Evolutionary conservation across 352 stramenopile species (phyloP).

Genomic region (Pythium coloratum): DNA sequence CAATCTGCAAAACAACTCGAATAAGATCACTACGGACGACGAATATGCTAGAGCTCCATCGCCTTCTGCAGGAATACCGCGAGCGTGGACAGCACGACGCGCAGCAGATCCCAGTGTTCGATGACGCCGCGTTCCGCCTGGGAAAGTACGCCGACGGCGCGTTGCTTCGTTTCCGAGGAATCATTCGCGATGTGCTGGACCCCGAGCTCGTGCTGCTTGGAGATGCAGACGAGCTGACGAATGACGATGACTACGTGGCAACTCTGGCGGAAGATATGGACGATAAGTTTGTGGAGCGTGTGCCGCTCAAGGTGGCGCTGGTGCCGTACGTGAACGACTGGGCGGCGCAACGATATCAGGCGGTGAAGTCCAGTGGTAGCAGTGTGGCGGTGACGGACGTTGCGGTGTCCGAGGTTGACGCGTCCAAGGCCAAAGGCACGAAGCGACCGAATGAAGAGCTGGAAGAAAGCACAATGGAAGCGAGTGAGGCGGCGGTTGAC

Average conservation of each 20-base stretch:
- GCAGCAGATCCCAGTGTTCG: conserved; percentile 38
- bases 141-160: conserved; percentile 57
- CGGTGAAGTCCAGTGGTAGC: background rate
- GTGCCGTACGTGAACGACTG: conserved; percentile 62
- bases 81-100: conserved; percentile 5
- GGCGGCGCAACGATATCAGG: conserved; percentile 39
- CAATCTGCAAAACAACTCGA: background rate
- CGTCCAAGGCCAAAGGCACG: conserved; percentile 27
- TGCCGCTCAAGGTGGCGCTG: conserved; percentile 61
- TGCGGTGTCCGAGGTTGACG: conserved; percentile 14
- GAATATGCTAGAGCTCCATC: conserved; percentile 27
- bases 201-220: conserved; percentile 62
- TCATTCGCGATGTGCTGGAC: conserved; percentile 73
- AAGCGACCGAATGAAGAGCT: conserved; percentile 47
- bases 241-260: background rate
- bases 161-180: conserved; percentile 63
- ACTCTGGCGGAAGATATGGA: conserved; percentile 12
- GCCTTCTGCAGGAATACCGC: conserved; percentile 23
- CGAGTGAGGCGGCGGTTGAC: background rate
- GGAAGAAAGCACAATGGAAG: background rate
- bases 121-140: conserved; percentile 40
- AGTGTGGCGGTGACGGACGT: background rate
- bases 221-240: conserved; percentile 8
- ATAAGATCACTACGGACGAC: too few species aligned
- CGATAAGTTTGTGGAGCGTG: conserved; percentile 55